Conservation (phyloP, 495 filamentous ascomycete genomes). For the Tuber borchii region DNA sequence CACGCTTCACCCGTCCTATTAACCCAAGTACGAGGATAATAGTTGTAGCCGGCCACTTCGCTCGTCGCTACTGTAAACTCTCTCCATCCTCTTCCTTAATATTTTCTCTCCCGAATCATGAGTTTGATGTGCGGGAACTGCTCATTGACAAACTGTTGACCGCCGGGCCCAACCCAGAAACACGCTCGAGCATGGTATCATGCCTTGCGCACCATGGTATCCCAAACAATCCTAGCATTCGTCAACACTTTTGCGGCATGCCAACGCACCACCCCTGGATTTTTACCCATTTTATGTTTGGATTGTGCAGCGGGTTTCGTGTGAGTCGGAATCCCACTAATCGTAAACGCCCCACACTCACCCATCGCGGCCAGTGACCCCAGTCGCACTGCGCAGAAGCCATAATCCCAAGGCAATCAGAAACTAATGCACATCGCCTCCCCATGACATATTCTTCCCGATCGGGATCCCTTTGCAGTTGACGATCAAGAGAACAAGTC, state of each 20-base stretch:
- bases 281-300: not conserved
- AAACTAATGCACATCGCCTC: not conserved
- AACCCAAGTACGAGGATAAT: not conserved
- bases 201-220: not conserved
- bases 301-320: not conserved
- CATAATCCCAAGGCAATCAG: conserved; percentile 1
- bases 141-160: not conserved
- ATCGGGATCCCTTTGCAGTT: conserved; percentile 2
- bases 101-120: not conserved
- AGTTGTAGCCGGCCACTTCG: not conserved
- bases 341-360: not conserved
- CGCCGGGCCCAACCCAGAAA: not conserved
- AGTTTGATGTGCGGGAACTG: not conserved
- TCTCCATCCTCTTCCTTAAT: not conserved
- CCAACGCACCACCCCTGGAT: not conserved
- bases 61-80: not conserved
- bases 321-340: not conserved
- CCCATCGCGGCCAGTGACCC: not conserved
- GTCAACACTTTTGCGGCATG: not conserved
- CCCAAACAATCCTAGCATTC: not conserved
- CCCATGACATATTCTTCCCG: conserved; percentile 1
- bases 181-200: not conserved
- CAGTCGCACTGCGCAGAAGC: not conserved
- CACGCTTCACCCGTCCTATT: not conserved
- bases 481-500: not conserved